A percentile compares a stretch with the other conserved stretches of the same genome.
Conservation (phyloP, 345 rosid species). For the Capsella bursapastoris region DNA sequence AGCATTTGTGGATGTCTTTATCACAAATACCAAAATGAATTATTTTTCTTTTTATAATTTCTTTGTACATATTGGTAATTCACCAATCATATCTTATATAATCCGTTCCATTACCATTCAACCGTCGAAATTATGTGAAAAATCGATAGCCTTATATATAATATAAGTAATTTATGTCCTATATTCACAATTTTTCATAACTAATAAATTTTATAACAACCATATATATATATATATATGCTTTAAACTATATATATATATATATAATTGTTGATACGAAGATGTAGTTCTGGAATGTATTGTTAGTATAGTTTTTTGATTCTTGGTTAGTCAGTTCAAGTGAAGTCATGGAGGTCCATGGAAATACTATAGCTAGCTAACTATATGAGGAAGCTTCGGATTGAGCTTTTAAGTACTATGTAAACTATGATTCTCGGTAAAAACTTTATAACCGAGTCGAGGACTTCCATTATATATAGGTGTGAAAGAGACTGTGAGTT, state of each 20-base stretch:
- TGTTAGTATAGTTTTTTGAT: neutral
- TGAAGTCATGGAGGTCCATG: neutral
- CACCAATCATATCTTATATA: conserved; percentile 15
- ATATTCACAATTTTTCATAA: neutral
- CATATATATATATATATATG: too few relatives aligned
- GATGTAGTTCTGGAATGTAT: neutral
- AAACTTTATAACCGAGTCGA: neutral
- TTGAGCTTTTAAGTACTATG: neutral
- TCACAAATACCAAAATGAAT: conserved; percentile 37
- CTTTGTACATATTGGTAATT: neutral
- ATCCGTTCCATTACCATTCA: conserved; percentile 19
- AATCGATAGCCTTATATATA: neutral
- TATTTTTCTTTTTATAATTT: neutral
- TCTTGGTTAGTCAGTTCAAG: neutral
- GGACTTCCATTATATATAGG: neutral
- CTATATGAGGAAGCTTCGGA: neutral
- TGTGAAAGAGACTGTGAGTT: conserved; percentile 14
- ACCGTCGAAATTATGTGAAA: conserved; percentile 13
- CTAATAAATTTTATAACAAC: neutral
- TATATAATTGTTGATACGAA: neutral
- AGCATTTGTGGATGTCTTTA: conserved; percentile 34
- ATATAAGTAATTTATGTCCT: neutral
- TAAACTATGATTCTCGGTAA: neutral
- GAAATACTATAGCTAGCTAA: neutral
- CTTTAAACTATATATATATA: too few relatives aligned